phyloP scores from a whole-genome alignment of 371 early-diverging fungal genomes.

The Zopfochytrium polystomum region DNA sequence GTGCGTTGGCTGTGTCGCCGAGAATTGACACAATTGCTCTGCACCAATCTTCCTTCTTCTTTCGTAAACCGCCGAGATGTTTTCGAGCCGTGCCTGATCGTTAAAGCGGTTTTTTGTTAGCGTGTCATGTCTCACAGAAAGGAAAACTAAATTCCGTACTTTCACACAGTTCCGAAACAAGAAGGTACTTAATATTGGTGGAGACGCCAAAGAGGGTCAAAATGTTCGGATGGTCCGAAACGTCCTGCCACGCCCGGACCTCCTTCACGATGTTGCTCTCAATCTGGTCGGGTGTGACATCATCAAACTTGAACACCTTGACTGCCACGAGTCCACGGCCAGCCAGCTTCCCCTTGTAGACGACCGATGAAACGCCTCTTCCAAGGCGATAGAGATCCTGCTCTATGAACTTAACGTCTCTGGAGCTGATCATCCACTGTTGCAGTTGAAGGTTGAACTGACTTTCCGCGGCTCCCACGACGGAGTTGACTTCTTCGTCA shows the following conservation, averaged over 20 bases:
- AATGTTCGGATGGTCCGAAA: slow-evolving; percentile 1
- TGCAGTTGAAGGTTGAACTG: not conserved
- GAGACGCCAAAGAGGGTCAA: not conserved
- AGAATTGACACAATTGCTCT: not conserved
- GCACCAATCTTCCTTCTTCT: not conserved
- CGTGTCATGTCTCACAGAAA: not conserved
- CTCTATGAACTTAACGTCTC: not conserved
- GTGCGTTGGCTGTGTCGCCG: slow-evolving; percentile 68
- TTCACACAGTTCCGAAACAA: not conserved
- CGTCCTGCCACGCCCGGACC: not conserved
- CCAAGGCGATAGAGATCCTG: not conserved
- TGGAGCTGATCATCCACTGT: not conserved
- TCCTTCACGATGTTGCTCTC: slow-evolving; percentile 1
- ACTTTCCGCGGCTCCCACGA: too few relatives aligned
- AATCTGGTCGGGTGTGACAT: not conserved
- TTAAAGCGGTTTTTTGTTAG: not conserved
- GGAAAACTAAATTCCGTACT: not conserved
- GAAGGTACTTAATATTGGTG: not conserved
- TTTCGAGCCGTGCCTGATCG: not conserved
- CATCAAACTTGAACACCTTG: not conserved
- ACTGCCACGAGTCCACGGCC: not conserved
- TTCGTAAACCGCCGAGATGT: not conserved
- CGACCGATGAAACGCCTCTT: not conserved
- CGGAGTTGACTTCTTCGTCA: not conserved
- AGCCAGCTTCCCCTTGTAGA: not conserved